Conservation (phyloP, 345 rosid genomes). For the Acer saccharum region DNA sequence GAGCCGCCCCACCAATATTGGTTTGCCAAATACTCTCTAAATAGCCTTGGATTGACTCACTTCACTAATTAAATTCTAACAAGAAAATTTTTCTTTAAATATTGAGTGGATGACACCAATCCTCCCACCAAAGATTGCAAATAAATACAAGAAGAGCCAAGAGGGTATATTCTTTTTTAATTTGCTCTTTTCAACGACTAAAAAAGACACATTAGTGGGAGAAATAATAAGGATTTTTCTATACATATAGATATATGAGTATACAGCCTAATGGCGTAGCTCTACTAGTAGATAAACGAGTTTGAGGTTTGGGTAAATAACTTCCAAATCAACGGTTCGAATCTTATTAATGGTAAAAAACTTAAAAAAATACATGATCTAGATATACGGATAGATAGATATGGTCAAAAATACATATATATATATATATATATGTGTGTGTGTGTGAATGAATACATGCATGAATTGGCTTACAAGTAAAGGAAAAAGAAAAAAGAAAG, state of each 20-base stretch:
- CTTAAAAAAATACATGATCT: no score
- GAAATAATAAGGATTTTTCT: slow-evolving; percentile 8
- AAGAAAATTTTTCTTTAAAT: slow-evolving; percentile 9
- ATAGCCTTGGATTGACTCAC: slow-evolving; percentile 6
- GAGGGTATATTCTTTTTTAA: neutral
- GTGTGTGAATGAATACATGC: neutral
- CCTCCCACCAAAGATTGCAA: slow-evolving; percentile 29
- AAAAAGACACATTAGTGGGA: slow-evolving; percentile 31
- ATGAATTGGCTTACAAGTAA: slow-evolving; percentile 19
- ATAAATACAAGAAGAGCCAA: neutral
- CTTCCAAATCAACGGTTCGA: no score
- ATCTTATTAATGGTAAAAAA: no score
- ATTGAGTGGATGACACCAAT: slow-evolving; percentile 34
- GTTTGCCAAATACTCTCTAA: slow-evolving; percentile 24
- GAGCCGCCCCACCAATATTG: slow-evolving; percentile 41
- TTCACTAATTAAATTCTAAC: neutral
- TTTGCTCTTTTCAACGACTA: neutral
- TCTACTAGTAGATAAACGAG: no score
- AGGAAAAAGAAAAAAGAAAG: neutral
- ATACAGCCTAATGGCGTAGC: no score
- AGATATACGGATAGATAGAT: no score
- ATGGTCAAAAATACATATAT: no score
- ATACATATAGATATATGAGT: neutral
- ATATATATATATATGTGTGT: neutral
- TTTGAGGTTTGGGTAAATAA: no score